Evolutionary conservation across 129 eudicot genomes (phyloP), one percentile per base, ranked within the genome.

Genomic region (Silybum marianum): DNA sequence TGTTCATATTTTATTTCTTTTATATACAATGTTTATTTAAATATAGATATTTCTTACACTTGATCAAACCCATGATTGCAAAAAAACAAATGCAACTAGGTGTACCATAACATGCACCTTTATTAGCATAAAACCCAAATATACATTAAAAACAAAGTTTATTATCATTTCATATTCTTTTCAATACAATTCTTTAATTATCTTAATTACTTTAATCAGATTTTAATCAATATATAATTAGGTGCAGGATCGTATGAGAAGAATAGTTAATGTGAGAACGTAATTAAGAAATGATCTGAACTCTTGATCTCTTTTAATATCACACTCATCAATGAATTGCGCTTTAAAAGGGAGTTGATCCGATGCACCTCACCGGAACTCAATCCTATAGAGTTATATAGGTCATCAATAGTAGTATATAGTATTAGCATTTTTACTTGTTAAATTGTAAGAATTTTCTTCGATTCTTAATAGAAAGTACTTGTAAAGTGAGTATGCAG

Each of bases 71-170:
- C 77, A 76, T 82, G 81, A 82, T 82, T 82, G 85, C 81, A 69
- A 82, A 76, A 82, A 82, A 74, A 82, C 81, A 82, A 82, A 76
- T 58, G 51, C 85, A 70, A 76, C 73, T 82, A 76, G 85, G 81
- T 76, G 85, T 81, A 66, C 75, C 48, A 72, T 83, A 83, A 83
- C 75, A 83, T 83, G 86, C 79, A 22, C 63, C 83, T 78, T 83
- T 78, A 83, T 58, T 83, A 39, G 62, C 78, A 58, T 66, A 39
- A 72, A 72, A 63, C 73, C 71, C 83, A 44, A 40, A 65, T 58
- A 58, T 58, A 58, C 23, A 18, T 58, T 58, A 18, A 18, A 51
- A 58, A 58, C 66, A 1, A 18, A 18, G 9, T 58, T 54, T 54
- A 18, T 54, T 54, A 14, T 54, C 0, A 54, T 54, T 58, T 58